Evolutionary conservation across 495 filamentous ascomycete genomes (phyloP), one percentile per base, ranked within the genome.

Genomic region (Amphirosellinia nigrospora): DNA sequence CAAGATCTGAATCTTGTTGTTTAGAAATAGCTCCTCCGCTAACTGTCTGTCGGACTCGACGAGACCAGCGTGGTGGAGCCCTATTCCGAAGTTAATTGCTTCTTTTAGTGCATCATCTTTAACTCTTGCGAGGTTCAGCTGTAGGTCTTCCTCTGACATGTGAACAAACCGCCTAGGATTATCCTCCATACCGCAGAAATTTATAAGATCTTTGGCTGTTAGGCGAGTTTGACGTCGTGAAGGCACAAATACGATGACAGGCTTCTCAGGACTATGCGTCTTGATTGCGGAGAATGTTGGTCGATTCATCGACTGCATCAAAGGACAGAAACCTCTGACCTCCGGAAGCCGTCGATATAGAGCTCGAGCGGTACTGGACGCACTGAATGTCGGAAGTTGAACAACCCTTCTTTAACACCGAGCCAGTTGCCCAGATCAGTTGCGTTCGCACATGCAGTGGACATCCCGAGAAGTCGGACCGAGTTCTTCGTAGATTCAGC

Each of bases 231-330:
- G 96, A 74, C 96, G 85, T 71, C 96, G 92, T 34, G 96, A 98
- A 28, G 96, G 94, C 38, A 99, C 96, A 75, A 99, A 99, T 4
- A 98, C 96, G 79, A 99, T 99, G 6, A 98, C 96, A 0, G 96
- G 96, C 77, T 98, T 98, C 34, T 94, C 91, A 0, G 96, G 96
- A 11, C 93, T 97, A 79, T 99, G 96, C 13, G 89, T 91, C 78
- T 98, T 95, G 81, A 99, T 96, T 0, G 95, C 96, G 13, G 98
- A 85, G 82, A 98, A 99, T 0, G 96, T 97, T 15, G 96, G 96
- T 9, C 96, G 88, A 72, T 99, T 99, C 96, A 99, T 99, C 0
- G 92, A 95, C 79, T 98, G 94, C 96, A 99, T 99, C 66, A 99
- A 80, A 10, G 96, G 93, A 73, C 96, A 98, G 80, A 98, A 99